A percentile compares a stretch with the other conserved stretches of the same genome.
phyloP scores from a whole-genome alignment of 73 alveolate genomes.

The Symbiodinium pilosum region DNA sequence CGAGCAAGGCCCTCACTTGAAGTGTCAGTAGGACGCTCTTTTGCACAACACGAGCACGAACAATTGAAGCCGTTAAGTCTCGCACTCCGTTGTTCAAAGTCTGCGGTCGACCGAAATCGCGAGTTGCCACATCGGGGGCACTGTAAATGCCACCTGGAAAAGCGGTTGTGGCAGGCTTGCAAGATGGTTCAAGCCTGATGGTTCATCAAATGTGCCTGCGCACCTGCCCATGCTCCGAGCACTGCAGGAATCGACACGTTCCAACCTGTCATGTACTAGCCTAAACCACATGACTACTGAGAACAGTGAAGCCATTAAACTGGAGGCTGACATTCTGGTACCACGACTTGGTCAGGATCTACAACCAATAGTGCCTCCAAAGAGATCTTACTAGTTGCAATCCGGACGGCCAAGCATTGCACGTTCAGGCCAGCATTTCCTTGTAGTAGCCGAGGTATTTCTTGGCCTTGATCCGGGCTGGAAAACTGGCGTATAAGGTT shows the following conservation, averaged over 20 bases:
- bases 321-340: constrained; percentile 53
- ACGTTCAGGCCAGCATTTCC: neutral
- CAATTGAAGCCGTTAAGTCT: too few relatives aligned
- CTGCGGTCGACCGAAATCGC: constrained; percentile 87
- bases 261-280: constrained; percentile 20
- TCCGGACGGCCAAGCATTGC: neutral
- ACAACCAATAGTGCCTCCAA: constrained; percentile 59
- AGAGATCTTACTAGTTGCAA: neutral
- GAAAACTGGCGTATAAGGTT: too few relatives aligned
- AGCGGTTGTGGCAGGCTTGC: neutral
- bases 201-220: neutral
- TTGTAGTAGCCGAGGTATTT: constrained; percentile 75
- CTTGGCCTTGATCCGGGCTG: constrained; percentile 35
- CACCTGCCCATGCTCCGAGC: constrained; percentile 74
- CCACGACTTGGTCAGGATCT: constrained; percentile 89
- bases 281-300: too few relatives aligned
- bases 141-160: constrained; percentile 46
- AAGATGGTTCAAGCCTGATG: too few relatives aligned
- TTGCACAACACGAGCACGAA: too few relatives aligned
- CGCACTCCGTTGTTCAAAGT: constrained; percentile 86
- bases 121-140: constrained; percentile 74
- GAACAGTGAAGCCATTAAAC: neutral
- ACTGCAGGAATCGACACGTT: constrained; percentile 88
- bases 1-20: too few relatives aligned
- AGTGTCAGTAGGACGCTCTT: too few relatives aligned